Conservation (phyloP, 208 protist genomes). For the Leishmania martiniquensis region DNA sequence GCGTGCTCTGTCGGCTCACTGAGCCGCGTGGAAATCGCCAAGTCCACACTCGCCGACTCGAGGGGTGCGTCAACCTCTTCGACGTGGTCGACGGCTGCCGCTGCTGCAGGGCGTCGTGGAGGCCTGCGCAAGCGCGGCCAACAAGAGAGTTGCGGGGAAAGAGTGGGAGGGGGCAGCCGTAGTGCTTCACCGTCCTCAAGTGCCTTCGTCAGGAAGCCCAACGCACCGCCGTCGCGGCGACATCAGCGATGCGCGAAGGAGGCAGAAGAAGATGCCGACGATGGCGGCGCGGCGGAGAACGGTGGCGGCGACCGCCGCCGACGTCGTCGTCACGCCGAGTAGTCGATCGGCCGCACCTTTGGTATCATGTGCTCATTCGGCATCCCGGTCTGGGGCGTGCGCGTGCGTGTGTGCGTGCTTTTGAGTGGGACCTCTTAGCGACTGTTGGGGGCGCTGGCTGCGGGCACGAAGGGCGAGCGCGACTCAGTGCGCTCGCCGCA, state of each 20-base stretch:
- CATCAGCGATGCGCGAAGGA: conserved; percentile 1
- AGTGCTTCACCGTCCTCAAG: not conserved
- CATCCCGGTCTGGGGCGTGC: not conserved
- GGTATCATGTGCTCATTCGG: not conserved
- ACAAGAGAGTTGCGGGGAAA: not conserved
- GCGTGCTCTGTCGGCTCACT: conserved; percentile 75
- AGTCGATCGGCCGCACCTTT: not conserved
- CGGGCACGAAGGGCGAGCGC: not conserved
- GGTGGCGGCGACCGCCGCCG: conserved; percentile 8
- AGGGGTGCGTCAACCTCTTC: conserved; percentile 3
- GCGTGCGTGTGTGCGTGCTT: too few relatives aligned
- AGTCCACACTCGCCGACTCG: conserved; percentile 27
- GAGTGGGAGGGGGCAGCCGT: not conserved
- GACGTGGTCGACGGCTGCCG: conserved; percentile 8
- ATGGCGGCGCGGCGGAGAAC: not conserved
- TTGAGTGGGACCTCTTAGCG: not conserved
- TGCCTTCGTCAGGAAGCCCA: conserved; percentile 14
- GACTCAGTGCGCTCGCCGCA: not conserved
- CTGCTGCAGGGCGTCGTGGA: conserved; percentile 6
- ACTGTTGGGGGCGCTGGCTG: not conserved
- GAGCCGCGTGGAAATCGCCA: conserved; percentile 65
- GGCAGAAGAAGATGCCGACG: conserved; percentile 11
- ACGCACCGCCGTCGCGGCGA: conserved; percentile 22
- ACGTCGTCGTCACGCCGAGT: conserved; percentile 13
- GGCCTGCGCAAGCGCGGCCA: conserved; percentile 18